These are phyloP conservation scores for Boletus vinaceobasis DNA, from an alignment of 768 basidiomycete species.

Conservation along the genomic window DNA sequence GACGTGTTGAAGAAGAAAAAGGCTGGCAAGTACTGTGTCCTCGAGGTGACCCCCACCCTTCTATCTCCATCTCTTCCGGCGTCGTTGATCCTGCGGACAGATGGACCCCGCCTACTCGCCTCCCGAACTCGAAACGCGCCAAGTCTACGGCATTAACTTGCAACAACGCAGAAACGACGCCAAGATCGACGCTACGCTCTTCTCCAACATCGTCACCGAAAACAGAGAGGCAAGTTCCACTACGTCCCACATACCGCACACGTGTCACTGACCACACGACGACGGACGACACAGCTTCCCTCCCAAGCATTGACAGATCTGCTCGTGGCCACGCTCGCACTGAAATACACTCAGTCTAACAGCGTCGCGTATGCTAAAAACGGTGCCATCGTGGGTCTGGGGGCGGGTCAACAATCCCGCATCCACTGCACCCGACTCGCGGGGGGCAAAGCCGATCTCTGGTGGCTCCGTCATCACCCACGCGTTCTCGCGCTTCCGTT, in stretches of 20 bases:
- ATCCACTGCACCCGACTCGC: conserved; percentile 99
- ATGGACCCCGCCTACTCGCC: conserved; percentile 87
- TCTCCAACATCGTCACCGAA: conserved; percentile 84
- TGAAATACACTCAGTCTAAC: conserved; percentile 99
- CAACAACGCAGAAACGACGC: conserved; percentile 90
- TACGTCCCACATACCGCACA: neutral
- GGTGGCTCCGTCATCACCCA: conserved; percentile 98
- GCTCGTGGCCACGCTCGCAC: conserved; percentile 91
- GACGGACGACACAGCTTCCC: conserved; percentile 54
- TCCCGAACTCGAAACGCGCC: conserved; percentile 80
- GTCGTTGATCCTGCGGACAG: conserved; percentile 39
- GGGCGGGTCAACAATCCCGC: conserved; percentile 97
- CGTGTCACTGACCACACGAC: neutral
- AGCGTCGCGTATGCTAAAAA: conserved; percentile 93
- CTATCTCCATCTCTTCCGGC: neutral
- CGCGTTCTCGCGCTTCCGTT: conserved; percentile 90
- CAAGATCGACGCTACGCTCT: conserved; percentile 78
- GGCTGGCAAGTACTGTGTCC: conserved; percentile 96
- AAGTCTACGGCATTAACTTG: conserved; percentile 89
- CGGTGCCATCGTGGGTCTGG: conserved; percentile 92
- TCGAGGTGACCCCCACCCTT: conserved; percentile 56
- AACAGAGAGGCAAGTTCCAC: conserved; percentile 68
- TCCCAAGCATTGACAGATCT: conserved; percentile 78
- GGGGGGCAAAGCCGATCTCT: conserved; percentile 96
- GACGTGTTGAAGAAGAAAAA: conserved; percentile 95